Percentiles rank a stretch among this genome's conserved stretches.
phyloP scores from a whole-genome alignment of 1,139 yeast species.

The Suzukiozyma palmioleophila region DNA sequence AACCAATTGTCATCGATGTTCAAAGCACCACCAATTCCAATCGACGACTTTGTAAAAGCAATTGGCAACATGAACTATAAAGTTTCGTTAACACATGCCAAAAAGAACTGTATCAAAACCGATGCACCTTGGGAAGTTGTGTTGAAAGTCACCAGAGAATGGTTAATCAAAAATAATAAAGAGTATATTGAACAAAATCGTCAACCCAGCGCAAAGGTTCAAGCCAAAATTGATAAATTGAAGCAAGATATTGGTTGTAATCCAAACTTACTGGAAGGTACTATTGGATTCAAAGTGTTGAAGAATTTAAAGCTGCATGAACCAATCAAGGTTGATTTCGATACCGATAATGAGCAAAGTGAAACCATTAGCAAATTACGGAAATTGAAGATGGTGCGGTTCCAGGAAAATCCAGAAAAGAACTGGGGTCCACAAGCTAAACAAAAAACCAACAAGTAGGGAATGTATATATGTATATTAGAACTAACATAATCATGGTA shows the following conservation, averaged over 20 bases:
- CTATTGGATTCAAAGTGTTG: conserved; percentile 65
- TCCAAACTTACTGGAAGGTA: conserved; percentile 33
- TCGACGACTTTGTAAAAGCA: conserved; percentile 69
- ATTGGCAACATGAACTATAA: conserved; percentile 79
- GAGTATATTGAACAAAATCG: conserved; percentile 27
- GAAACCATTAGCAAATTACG: conserved; percentile 56
- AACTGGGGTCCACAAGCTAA: conserved; percentile 93
- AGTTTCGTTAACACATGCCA: conserved; percentile 85
- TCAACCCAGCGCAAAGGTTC: conserved; percentile 27
- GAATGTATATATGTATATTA: neutral
- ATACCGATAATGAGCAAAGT: conserved; percentile 49
- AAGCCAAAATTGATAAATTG: conserved; percentile 22
- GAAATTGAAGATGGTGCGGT: conserved; percentile 75
- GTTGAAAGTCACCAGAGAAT: conserved; percentile 67
- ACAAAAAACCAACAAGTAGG: conserved; percentile 38
- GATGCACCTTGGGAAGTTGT: conserved; percentile 80
- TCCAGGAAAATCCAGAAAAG: conserved; percentile 86
- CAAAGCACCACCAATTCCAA: conserved; percentile 80
- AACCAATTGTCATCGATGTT: conserved; percentile 71
- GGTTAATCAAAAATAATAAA: conserved; percentile 48
- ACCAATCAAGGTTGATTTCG: conserved; percentile 40
- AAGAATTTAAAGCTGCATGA: conserved; percentile 26
- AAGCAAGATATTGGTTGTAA: conserved; percentile 23
- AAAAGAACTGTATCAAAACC: conserved; percentile 82
- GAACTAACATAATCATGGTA: neutral